Evolutionary conservation across 1,284 basidiomycete species (phyloP).

Genomic region (Boletellus deceptivus): DNA sequence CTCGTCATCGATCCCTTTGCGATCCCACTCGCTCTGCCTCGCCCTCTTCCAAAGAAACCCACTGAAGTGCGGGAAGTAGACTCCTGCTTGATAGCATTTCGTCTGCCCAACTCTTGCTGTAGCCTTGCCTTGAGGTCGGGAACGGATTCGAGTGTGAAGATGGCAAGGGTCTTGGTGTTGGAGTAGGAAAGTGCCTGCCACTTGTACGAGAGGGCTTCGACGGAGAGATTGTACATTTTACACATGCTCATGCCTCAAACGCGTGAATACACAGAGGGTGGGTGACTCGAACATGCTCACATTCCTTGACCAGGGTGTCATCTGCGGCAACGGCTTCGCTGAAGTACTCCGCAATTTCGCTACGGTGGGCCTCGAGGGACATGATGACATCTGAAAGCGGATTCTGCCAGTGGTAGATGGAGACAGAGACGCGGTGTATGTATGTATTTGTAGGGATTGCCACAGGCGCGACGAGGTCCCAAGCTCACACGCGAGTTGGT

Average conservation of each 20-base stretch:
- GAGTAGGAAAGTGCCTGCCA: conserved; percentile 61
- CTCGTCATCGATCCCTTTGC: not conserved
- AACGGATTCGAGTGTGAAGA: conserved; percentile 52
- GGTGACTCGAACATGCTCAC: conserved; percentile 33
- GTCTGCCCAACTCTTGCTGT: conserved; percentile 48
- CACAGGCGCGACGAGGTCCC: conserved; percentile 14
- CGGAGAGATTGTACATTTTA: conserved; percentile 55
- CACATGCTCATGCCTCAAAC: conserved; percentile 62
- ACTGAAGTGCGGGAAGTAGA: conserved; percentile 6
- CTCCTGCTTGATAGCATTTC: conserved; percentile 41
- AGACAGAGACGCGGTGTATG: conserved; percentile 1
- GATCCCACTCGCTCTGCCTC: conserved; percentile 1
- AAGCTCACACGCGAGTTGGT: not conserved
- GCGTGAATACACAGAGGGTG: conserved; percentile 2
- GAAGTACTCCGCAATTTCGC: conserved; percentile 34
- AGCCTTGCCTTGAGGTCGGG: conserved; percentile 53
- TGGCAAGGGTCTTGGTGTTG: conserved; percentile 37
- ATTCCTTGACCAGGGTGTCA: conserved; percentile 44
- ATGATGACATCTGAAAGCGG: conserved; percentile 8
- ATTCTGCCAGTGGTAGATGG: not conserved
- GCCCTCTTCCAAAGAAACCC: conserved; percentile 1
- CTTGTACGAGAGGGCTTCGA: conserved; percentile 64
- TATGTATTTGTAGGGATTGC: conserved; percentile 4
- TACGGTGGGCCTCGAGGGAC: conserved; percentile 22
- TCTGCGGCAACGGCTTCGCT: conserved; percentile 35